phyloP scores from a whole-genome alignment of 768 basidiomycete species.

The Termitomyces sp. region DNA sequence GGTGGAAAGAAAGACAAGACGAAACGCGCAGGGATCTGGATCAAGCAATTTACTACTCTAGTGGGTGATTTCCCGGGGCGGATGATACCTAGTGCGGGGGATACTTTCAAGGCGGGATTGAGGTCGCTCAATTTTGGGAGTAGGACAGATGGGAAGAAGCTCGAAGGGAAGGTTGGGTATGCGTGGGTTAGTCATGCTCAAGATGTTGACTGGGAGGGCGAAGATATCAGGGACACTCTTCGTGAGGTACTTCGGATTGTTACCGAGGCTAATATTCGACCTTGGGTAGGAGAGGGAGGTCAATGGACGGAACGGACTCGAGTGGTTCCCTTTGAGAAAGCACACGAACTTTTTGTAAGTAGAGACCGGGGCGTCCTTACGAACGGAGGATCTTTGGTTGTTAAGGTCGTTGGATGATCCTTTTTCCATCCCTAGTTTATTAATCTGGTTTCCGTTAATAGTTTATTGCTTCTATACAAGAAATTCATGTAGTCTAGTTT shows the following conservation, averaged over 20 bases:
- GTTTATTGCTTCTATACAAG: background rate
- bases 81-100: conserved; percentile 65
- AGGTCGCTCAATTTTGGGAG: conserved; percentile 48
- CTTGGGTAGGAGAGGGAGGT: conserved; percentile 16
- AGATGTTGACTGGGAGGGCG: conserved; percentile 83
- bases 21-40: conserved; percentile 24
- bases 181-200: conserved; percentile 80
- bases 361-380: conserved; percentile 28
- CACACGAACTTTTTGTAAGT: conserved; percentile 48
- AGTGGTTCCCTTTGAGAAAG: conserved; percentile 52
- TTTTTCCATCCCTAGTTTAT: background rate
- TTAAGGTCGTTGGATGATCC: conserved; percentile 36
- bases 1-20: conserved; percentile 20
- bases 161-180: conserved; percentile 57
- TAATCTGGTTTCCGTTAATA: background rate
- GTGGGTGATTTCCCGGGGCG: conserved; percentile 68
- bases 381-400: conserved; percentile 43
- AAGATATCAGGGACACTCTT: conserved; percentile 57
- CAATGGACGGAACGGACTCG: conserved; percentile 17
- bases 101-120: conserved; percentile 72
- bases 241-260: conserved; percentile 36
- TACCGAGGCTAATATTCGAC: conserved; percentile 15
- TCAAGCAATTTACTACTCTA: conserved; percentile 73
- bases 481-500: conserved; percentile 4
- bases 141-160: conserved; percentile 20